Base-by-base conservation (phyloP, 345 rosid genomes). In the Geranium rotundifolium region DNA sequence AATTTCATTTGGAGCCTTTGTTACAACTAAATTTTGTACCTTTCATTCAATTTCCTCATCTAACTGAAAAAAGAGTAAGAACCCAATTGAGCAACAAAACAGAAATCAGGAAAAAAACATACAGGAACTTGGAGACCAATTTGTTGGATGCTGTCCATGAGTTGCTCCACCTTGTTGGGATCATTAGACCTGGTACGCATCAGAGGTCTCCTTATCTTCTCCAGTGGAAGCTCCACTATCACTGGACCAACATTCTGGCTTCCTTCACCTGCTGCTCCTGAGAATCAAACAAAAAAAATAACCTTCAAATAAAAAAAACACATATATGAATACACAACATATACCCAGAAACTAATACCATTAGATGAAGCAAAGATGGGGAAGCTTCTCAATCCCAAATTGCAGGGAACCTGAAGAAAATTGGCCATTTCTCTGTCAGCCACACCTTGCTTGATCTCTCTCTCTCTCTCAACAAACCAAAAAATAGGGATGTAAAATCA, bases 111-210 rank as follows among this genome's bases (percentile, higher is more conserved):
- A 46, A 14, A 46, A 46, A 4, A 19, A 59, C 69, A 64, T 75
- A 86, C 98, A 15, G 96, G 96, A 46, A 92, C 96, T 84, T 91
- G 93, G 52, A 91, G 95, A 63, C 98, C 96, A 61, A 87, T 89
- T 65, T 81, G 64, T 57, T 72, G 23, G 63, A 91, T 91, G 61
- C 95, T 89, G 63, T 85, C 88, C 92, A 87, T 84, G 57, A 92
- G 93, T 57, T 91, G 85, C 67, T 87, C 74, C 46, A 92, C 96
- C 74, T 92, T 89, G 71, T 62, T 67, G 29, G 84, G 87, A 81
- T 89, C 95, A 62, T 92, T 89, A 30, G 92, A 76, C 78, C 93
- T 87, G 8, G 96, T 91, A 30, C 90, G 66, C 92, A 89, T 79
- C 56, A 91, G 70, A 15, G 96, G 98, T 65, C 98, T 87, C 63